Evolutionary conservation across 345 rosid genomes (phyloP).

Genomic region (Euphorbia pulcherrima): DNA sequence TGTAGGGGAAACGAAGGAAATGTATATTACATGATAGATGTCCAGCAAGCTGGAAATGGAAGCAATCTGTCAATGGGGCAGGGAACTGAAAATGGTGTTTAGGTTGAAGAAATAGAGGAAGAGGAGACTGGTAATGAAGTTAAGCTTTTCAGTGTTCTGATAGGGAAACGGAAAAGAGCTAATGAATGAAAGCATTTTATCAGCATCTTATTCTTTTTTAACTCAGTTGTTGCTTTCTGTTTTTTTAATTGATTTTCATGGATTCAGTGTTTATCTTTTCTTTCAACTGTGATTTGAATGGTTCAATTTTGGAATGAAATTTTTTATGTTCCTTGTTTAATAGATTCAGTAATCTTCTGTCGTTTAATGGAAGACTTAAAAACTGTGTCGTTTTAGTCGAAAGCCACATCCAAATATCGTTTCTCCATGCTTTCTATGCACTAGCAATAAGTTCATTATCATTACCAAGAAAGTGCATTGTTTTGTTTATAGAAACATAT

Average conservation of each 20-base stretch:
- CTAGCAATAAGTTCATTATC: too few relatives aligned
- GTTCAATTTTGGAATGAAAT: neutral
- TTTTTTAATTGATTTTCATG: neutral
- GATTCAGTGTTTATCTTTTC: neutral
- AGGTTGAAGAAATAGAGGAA: neutral
- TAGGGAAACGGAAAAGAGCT: neutral
- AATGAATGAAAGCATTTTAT: neutral
- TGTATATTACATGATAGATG: constrained; percentile 24
- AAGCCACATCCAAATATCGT: too few relatives aligned
- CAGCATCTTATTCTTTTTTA: too few relatives aligned
- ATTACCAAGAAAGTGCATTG: too few relatives aligned
- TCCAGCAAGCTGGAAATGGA: neutral
- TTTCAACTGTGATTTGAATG: too few relatives aligned
- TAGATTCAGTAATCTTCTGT: too few relatives aligned
- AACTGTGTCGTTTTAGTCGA: too few relatives aligned
- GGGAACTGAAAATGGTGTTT: neutral
- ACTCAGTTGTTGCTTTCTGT: too few relatives aligned
- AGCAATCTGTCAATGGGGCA: neutral
- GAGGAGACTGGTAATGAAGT: constrained; percentile 11
- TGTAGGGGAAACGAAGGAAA: neutral
- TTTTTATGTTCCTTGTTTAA: too few relatives aligned
- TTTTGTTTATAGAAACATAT: too few relatives aligned
- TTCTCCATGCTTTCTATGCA: too few relatives aligned
- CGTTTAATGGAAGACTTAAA: too few relatives aligned
- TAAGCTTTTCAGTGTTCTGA: constrained; percentile 15